phyloP scores from a whole-genome alignment of 2,329 filamentous ascomycete genomes.

The Phoma sp. region DNA sequence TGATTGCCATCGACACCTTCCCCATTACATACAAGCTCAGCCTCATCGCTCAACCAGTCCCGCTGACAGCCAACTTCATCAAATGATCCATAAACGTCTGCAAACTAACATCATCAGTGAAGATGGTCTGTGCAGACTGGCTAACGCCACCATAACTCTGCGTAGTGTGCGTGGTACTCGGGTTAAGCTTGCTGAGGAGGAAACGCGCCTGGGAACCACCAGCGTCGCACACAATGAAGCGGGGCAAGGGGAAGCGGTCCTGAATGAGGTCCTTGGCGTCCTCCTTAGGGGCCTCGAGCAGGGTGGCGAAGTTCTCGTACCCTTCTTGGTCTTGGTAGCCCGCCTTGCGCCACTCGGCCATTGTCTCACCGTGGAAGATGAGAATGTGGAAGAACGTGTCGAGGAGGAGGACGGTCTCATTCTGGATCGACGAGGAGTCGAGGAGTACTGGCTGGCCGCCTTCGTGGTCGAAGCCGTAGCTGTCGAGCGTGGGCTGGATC shows the following conservation, averaged over 20 bases:
- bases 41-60: slow-evolving; percentile 31
- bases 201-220: slow-evolving; percentile 97
- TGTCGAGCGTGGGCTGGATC: slow-evolving; percentile 98
- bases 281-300: slow-evolving; percentile 93
- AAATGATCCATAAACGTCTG: slow-evolving; percentile 99
- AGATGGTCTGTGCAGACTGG: slow-evolving; percentile 94
- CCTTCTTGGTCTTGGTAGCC: slow-evolving; percentile 98
- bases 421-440: slow-evolving; percentile 95
- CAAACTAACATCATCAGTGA: slow-evolving; percentile 96
- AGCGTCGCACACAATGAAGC: slow-evolving; percentile 98
- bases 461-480: slow-evolving; percentile 95
- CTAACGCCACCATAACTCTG: slow-evolving; percentile 89
- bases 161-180: slow-evolving; percentile 93
- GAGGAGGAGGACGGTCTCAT: slow-evolving; percentile 88
- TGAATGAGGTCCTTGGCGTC: slow-evolving; percentile 97
- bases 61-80: slow-evolving; percentile 74
- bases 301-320: slow-evolving; percentile 90
- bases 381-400: slow-evolving; percentile 99
- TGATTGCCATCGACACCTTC: no score
- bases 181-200: slow-evolving; percentile 94
- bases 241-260: slow-evolving; percentile 95
- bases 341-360: slow-evolving; percentile 97
- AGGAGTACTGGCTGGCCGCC: slow-evolving; percentile 91
- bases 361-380: slow-evolving; percentile 98
- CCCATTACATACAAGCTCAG: not conserved